Evolutionary conservation across 1,139 yeast species (phyloP).

Genomic region (Taphrina pruni): DNA sequence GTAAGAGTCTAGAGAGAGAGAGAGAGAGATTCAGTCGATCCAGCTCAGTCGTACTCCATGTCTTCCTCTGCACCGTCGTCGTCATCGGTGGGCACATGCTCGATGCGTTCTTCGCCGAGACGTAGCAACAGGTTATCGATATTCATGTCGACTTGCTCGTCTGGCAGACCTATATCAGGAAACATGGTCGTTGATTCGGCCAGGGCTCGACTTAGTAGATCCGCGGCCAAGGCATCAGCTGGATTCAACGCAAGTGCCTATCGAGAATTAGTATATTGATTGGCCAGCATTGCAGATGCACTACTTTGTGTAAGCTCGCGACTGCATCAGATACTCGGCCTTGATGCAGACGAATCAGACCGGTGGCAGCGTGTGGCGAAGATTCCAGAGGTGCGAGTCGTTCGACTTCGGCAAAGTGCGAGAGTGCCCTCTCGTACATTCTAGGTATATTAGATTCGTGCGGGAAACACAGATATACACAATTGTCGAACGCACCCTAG

Average conservation of each 20-base stretch:
- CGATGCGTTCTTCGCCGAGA: background rate
- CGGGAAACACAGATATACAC: background rate
- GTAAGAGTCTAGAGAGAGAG: no score
- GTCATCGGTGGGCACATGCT: conserved; percentile 2
- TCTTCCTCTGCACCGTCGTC: conserved; percentile 15
- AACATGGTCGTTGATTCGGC: conserved; percentile 59
- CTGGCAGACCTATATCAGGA: conserved; percentile 4
- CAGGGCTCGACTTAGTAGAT: conserved; percentile 77
- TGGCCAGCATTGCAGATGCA: no score
- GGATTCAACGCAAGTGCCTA: conserved; percentile 73
- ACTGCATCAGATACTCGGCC: conserved; percentile 72
- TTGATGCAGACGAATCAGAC: conserved; percentile 74
- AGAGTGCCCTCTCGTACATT: conserved; percentile 68
- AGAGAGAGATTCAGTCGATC: no score
- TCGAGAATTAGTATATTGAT: no score
- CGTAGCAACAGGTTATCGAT: conserved; percentile 22
- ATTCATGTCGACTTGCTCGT: conserved; percentile 17
- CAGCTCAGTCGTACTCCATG: conserved; percentile 24
- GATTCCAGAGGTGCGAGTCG: conserved; percentile 73
- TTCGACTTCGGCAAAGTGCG: conserved; percentile 76
- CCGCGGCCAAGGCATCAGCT: conserved; percentile 82
- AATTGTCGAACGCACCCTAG: conserved; percentile 50
- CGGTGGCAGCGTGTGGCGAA: conserved; percentile 81
- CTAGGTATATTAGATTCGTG: conserved; percentile 47
- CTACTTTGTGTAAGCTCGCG: conserved; percentile 71